Evolutionary conservation across 2,329 filamentous ascomycete species (phyloP).

Genomic region (Scytalidium lignicola): DNA sequence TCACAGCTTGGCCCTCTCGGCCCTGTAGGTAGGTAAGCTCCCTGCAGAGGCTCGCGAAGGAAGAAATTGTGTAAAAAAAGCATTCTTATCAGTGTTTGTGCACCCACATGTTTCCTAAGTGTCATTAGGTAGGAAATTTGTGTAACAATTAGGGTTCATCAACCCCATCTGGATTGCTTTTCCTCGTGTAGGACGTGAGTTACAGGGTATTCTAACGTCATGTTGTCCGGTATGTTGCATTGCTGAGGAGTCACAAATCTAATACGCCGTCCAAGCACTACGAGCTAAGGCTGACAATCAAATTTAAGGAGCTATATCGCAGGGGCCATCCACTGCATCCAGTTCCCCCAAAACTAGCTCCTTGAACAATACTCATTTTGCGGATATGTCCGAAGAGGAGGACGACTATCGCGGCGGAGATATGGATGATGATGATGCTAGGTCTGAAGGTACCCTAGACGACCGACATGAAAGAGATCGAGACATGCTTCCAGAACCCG

Average conservation of each 20-base stretch:
- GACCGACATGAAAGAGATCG: slow-evolving; percentile 11
- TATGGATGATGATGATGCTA: slow-evolving; percentile 5
- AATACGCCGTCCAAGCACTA: background rate
- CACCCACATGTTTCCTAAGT: too few species aligned
- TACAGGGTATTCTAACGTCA: background rate
- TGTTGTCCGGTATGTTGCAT: background rate
- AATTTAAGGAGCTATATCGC: slow-evolving; percentile 1
- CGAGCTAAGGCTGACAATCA: background rate
- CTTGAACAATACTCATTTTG: slow-evolving; percentile 3
- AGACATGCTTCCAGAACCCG: slow-evolving; percentile 24
- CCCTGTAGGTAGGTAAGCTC: background rate
- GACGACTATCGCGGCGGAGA: slow-evolving; percentile 10
- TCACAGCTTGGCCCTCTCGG: background rate
- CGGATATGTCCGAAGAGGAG: slow-evolving; percentile 12
- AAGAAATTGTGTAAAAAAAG: too few species aligned
- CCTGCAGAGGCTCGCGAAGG: background rate
- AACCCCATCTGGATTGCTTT: background rate
- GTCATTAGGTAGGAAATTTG: background rate
- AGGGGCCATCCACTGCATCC: slow-evolving; percentile 6
- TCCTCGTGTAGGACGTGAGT: background rate
- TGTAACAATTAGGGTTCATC: background rate
- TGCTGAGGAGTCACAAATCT: background rate
- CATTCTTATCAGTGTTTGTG: too few species aligned
- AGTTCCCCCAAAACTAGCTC: slow-evolving; percentile 9
- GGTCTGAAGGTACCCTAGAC: slow-evolving; percentile 14